These are phyloP conservation scores for Elsinoe necatrix DNA, from an alignment of 2,329 filamentous ascomycete species.

Conservation along the genomic window DNA sequence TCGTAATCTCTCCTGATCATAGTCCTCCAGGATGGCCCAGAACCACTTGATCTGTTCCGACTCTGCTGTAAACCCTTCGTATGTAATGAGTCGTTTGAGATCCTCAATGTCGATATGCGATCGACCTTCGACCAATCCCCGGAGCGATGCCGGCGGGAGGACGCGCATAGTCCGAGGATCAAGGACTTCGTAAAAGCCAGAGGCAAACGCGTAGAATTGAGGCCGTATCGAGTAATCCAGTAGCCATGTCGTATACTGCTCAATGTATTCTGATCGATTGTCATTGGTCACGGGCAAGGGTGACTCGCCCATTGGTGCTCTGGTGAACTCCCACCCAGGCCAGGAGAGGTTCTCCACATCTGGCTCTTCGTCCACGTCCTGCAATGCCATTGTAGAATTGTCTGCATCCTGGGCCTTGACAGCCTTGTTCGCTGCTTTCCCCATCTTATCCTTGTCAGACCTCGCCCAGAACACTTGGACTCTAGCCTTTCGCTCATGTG, in stretches of 20 bases:
- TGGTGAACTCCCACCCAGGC: slow-evolving; percentile 46
- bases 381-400: no score
- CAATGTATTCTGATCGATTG: slow-evolving; percentile 70
- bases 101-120: slow-evolving; percentile 70
- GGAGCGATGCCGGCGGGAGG: slow-evolving; percentile 62
- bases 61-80: slow-evolving; percentile 68
- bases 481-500: neutral
- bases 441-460: neutral
- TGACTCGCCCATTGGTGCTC: slow-evolving; percentile 36
- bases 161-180: slow-evolving; percentile 59
- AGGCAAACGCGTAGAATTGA: slow-evolving; percentile 72
- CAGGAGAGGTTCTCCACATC: slow-evolving; percentile 30
- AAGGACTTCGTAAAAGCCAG: slow-evolving; percentile 71
- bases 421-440: neutral
- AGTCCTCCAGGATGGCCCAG: slow-evolving; percentile 69
- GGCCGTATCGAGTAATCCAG: slow-evolving; percentile 66
- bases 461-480: neutral
- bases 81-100: slow-evolving; percentile 62
- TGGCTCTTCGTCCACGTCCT: neutral
- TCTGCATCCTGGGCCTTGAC: neutral
- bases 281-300: slow-evolving; percentile 68
- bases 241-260: slow-evolving; percentile 77
- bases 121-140: slow-evolving; percentile 72
- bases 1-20: slow-evolving; percentile 59
- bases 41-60: slow-evolving; percentile 69